phyloP scores from a whole-genome alignment of 345 rosid genomes.

The Punica granatum region DNA sequence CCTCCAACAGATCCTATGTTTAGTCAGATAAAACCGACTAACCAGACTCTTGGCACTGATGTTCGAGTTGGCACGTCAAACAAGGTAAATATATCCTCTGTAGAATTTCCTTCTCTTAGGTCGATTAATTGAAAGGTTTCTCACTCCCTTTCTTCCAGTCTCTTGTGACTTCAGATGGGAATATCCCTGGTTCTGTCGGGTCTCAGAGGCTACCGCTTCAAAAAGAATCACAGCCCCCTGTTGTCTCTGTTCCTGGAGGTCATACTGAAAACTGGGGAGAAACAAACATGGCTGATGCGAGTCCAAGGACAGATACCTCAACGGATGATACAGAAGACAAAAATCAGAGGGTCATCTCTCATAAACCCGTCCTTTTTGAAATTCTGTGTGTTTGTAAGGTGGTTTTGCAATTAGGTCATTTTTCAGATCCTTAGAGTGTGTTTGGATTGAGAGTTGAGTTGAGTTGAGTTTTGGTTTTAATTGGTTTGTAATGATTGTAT shows the following conservation, averaged over 20 bases:
- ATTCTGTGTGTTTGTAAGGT: not conserved
- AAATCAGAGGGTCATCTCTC: slow-evolving; percentile 57
- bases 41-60: slow-evolving; percentile 34
- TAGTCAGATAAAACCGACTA: slow-evolving; percentile 44
- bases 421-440: not conserved
- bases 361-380: not conserved
- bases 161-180: slow-evolving; percentile 28
- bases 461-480: too few relatives aligned
- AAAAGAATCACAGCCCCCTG: slow-evolving; percentile 30
- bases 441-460: too few relatives aligned
- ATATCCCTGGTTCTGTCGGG: slow-evolving; percentile 26
- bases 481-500: too few relatives aligned
- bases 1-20: slow-evolving; percentile 35
- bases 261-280: slow-evolving; percentile 56
- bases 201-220: slow-evolving; percentile 25
- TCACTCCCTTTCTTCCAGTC: slow-evolving; percentile 17
- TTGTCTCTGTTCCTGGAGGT: slow-evolving; percentile 35
- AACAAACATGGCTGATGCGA: slow-evolving; percentile 64
- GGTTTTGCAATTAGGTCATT: not conserved
- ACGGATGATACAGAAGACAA: slow-evolving; percentile 85
- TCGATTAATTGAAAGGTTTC: slow-evolving; percentile 6
- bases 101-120: not conserved
- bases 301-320: slow-evolving; percentile 83
- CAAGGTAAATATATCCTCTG: slow-evolving; percentile 31
- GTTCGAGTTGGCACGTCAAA: slow-evolving; percentile 34